Evolutionary conservation across 495 filamentous ascomycete genomes (phyloP).

Genomic region (Choiromyces venosus): DNA sequence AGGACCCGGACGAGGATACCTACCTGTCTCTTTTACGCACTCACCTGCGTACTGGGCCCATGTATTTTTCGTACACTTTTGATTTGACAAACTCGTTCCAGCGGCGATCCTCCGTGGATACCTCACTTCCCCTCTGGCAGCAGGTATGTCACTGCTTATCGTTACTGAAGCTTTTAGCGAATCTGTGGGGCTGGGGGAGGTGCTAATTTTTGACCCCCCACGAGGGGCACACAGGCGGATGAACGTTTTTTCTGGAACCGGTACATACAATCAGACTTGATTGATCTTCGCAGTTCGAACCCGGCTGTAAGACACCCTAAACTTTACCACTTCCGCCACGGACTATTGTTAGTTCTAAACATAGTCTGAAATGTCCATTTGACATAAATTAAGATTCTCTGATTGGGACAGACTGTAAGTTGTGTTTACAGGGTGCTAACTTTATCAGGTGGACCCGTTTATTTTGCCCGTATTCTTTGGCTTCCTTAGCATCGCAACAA

Average conservation of each 20-base stretch:
- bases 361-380: not conserved
- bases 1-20: constrained; percentile 84
- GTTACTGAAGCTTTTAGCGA: not conserved
- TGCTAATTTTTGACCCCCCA: constrained; percentile 13
- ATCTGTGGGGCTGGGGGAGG: not conserved
- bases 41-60: constrained; percentile 74
- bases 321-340: not conserved
- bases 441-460: constrained; percentile 73
- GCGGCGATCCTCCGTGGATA: constrained; percentile 70
- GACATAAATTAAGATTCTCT: not conserved
- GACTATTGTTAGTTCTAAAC: not conserved
- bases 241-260: constrained; percentile 99
- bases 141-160: constrained; percentile 43
- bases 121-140: constrained; percentile 73
- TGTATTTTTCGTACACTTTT: constrained; percentile 97
- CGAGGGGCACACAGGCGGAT: constrained; percentile 53
- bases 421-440: constrained; percentile 11
- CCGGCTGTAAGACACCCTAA: constrained; percentile 41
- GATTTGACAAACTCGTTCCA: constrained; percentile 96
- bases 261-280: constrained; percentile 85
- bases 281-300: constrained; percentile 66
- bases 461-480: constrained; percentile 94
- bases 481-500: constrained; percentile 80
- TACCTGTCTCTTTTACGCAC: constrained; percentile 75
- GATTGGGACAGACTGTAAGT: not conserved